These are phyloP conservation scores for Wickerhamomyces pijperi DNA, from an alignment of 805 yeast species.

Conservation along the genomic window DNA sequence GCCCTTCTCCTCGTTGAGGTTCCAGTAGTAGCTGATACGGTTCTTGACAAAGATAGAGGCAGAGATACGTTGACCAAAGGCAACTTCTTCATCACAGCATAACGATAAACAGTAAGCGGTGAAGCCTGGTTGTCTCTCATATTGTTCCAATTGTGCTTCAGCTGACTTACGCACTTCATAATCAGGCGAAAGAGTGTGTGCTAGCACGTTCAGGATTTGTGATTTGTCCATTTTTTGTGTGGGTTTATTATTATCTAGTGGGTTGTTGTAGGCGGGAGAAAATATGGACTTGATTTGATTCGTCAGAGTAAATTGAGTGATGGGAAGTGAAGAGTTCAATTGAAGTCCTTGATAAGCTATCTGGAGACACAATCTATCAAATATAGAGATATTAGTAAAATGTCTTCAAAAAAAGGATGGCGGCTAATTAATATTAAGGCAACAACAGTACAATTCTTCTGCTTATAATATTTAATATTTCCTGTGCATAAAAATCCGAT, in stretches of 20 bases:
- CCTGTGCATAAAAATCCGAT: too few species aligned
- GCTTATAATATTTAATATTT: too few species aligned
- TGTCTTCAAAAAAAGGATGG: too few species aligned
- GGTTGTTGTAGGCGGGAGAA: too few species aligned
- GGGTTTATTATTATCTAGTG: too few species aligned
- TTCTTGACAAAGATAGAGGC: constrained; percentile 65
- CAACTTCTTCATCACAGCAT: constrained; percentile 31
- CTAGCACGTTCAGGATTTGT: constrained; percentile 35
- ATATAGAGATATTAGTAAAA: too few species aligned
- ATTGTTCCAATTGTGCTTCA: constrained; percentile 37
- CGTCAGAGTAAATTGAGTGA: too few species aligned
- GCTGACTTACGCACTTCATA: constrained; percentile 38
- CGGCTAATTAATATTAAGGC: too few species aligned
- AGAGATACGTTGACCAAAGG: constrained; percentile 38
- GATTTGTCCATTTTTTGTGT: constrained; percentile 28
- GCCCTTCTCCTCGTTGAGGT: constrained; percentile 18
- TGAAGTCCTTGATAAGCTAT: too few species aligned
- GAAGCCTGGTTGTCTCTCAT: constrained; percentile 47
- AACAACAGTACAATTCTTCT: too few species aligned
- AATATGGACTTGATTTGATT: not conserved
- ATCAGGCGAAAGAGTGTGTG: constrained; percentile 44
- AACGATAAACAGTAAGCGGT: constrained; percentile 42
- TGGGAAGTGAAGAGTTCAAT: too few species aligned
- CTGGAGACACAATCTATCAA: too few species aligned
- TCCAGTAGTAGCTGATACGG: constrained; percentile 46